Base-by-base conservation (phyloP, 768 basidiomycete genomes). In the Termitomyces bulborhizus region DNA sequence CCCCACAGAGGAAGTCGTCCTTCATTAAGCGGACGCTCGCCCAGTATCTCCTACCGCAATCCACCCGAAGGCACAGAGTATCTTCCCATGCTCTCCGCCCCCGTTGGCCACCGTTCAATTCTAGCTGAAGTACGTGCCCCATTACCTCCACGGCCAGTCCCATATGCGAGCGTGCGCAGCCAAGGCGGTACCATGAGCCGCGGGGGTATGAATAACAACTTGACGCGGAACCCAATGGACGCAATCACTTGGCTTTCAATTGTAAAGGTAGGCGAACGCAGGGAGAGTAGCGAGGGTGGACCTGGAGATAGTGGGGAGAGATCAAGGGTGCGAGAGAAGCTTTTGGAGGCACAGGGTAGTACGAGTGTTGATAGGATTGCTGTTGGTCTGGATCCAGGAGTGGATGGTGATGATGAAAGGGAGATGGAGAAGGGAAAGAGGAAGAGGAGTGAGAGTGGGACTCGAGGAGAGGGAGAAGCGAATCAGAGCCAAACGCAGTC, bases 191-290 rank as follows among this genome's bases (percentile, higher is more conserved):
- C 73, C n/a, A 78, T 78, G 76, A 75, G 73, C 55, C 73, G 73
- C 43, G 79, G 75, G 44, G 76, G 71, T 42, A 72, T 76, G 8
- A 78, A 81, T 2, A 82, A 78, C 60, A 74, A 71, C 40, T 67
- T 69, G 13, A 71, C 77, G 12, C 71, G 75, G 43, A 34, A 41
- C 34, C 37, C 48, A 29, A 81, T 92, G 73, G 85, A 90, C 44
- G 74, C 83, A 5, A 71, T 87, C 40, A 76, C 81, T 2, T 93
- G 91, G 90, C 64, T 91, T 50, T 78, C 84, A 13, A 87, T 77
- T 58, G 84, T 92, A 48, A 86, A 83, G 58, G 83, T 87, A n/a
- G 78, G 80, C 7, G 74, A 74, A 40, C 65, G 67, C 60, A 68
- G 81, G 50, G 80, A 82, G 7, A 81, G 79, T 48, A 86, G 82